Conservation (phyloP, 1,284 basidiomycete species). For the Fomes fomentarius region DNA sequence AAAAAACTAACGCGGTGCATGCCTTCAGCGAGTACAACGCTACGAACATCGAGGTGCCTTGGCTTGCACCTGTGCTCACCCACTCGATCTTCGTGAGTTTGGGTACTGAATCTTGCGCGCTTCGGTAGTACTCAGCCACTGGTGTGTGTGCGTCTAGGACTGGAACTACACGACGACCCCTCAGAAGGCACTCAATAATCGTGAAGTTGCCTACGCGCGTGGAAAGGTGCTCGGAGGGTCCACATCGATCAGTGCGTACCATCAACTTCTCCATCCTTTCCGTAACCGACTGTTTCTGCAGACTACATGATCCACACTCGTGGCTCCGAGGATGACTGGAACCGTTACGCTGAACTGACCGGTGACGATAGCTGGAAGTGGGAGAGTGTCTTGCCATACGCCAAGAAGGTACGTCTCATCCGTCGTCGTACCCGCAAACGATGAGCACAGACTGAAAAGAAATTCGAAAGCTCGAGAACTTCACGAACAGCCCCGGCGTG, state of each 20-base stretch:
- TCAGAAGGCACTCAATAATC: conserved; percentile 31
- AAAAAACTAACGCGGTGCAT: not conserved
- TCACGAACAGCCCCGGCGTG: conserved; percentile 9
- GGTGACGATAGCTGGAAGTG: conserved; percentile 31
- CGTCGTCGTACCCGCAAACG: not conserved
- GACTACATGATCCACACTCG: not conserved
- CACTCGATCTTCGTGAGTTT: conserved; percentile 5
- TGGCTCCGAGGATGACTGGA: not conserved
- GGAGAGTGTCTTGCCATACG: conserved; percentile 17
- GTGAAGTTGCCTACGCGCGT: conserved; percentile 25
- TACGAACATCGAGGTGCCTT: conserved; percentile 9
- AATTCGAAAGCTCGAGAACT: conserved; percentile 8
- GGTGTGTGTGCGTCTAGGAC: not conserved
- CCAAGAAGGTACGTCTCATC: conserved; percentile 2
- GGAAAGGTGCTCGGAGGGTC: conserved; percentile 31
- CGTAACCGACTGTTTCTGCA: too few relatives aligned
- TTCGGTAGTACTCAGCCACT: too few relatives aligned
- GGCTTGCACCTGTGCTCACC: conserved; percentile 2
- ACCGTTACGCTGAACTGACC: not conserved
- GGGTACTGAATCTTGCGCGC: not conserved
- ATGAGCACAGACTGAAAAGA: too few relatives aligned
- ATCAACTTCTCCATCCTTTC: too few relatives aligned
- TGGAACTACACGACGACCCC: conserved; percentile 32
- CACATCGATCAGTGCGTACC: conserved; percentile 29
- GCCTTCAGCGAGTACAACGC: conserved; percentile 1